Percentiles rank a stretch among this genome's conserved stretches.
Evolutionary conservation across 208 protist species (phyloP).

Genomic region (Strigomonas oncopelti): DNA sequence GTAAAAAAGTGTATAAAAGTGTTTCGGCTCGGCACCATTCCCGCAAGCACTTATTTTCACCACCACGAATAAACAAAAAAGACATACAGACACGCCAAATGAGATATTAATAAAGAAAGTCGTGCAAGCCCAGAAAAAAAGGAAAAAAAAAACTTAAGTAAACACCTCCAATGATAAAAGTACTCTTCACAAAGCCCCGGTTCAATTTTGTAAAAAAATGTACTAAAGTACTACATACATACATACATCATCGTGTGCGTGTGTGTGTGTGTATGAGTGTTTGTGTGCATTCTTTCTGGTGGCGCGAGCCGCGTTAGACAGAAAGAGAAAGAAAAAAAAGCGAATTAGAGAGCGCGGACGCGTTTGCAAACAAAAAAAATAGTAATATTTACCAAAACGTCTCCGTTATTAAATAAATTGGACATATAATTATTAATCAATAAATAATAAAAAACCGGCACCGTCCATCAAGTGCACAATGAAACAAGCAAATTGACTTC

Average conservation of each 20-base stretch:
- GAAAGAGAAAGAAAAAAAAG: not conserved
- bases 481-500: too few species aligned
- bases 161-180: too few species aligned
- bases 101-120: not conserved
- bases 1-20: not conserved
- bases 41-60: too few species aligned
- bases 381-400: not conserved
- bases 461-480: too few species aligned
- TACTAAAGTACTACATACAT: not conserved
- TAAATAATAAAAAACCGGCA: too few species aligned
- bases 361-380: not conserved
- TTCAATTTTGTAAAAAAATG: not conserved
- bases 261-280: conserved; percentile 11
- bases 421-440: too few species aligned
- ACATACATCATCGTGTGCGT: not conserved
- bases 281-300: not conserved
- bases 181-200: too few species aligned
- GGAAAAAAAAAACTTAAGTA: not conserved
- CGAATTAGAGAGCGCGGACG: not conserved
- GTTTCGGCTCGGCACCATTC: too few species aligned
- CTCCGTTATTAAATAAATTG: not conserved
- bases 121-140: not conserved
- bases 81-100: not conserved
- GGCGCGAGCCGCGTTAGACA: too few species aligned
- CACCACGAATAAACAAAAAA: too few species aligned